phyloP scores from a whole-genome alignment of 2,329 filamentous ascomycete species.

The Cladosporium sp. region DNA sequence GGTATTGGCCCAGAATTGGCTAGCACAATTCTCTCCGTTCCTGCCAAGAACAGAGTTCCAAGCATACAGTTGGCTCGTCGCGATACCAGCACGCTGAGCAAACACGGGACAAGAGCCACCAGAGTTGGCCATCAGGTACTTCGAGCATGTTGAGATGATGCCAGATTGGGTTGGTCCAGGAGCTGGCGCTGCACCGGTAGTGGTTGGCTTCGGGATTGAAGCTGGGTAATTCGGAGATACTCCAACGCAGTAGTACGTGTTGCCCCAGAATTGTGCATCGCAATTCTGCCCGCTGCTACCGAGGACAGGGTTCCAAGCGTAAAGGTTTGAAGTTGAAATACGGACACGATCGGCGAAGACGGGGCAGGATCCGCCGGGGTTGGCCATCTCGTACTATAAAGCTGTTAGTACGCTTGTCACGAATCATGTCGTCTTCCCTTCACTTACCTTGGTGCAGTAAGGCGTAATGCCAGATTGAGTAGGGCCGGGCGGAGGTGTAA shows the following conservation, averaged over 20 bases:
- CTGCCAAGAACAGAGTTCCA: slow-evolving; percentile 29
- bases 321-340: slow-evolving; percentile 9
- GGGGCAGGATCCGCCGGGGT: slow-evolving; percentile 3
- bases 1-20: slow-evolving; percentile 16
- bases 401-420: background rate
- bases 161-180: slow-evolving; percentile 25
- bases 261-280: slow-evolving; percentile 14
- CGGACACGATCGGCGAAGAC: slow-evolving; percentile 7
- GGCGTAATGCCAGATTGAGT: slow-evolving; percentile 24
- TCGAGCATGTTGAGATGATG: slow-evolving; percentile 24
- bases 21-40: slow-evolving; percentile 17
- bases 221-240: slow-evolving; percentile 9
- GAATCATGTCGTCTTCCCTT: background rate
- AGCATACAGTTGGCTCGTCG: slow-evolving; percentile 23
- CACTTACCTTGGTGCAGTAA: slow-evolving; percentile 22
- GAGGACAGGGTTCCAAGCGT: slow-evolving; percentile 17
- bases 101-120: slow-evolving; percentile 27
- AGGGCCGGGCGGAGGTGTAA: slow-evolving; percentile 19
- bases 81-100: slow-evolving; percentile 24
- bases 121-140: slow-evolving; percentile 22
- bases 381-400: slow-evolving; percentile 3
- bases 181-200: slow-evolving; percentile 17
- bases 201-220: slow-evolving; percentile 13
- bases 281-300: slow-evolving; percentile 17
- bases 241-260: slow-evolving; percentile 16